Evolutionary conservation across 2,329 filamentous ascomycete genomes (phyloP).

Genomic region (Aschersonia sp.): DNA sequence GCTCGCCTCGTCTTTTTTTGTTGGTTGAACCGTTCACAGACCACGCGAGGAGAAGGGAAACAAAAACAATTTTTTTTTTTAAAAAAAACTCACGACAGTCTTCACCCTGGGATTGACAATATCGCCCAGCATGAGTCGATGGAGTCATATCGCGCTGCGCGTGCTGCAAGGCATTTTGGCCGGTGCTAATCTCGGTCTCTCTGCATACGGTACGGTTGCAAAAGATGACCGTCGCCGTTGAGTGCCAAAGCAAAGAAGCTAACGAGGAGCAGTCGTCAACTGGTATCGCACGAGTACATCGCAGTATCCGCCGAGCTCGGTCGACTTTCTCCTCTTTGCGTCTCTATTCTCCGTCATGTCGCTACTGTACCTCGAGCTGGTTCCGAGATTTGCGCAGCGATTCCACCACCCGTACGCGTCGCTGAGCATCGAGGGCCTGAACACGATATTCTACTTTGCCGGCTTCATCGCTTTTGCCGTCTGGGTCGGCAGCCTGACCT

Average conservation of each 20-base stretch:
- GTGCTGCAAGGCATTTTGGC: constrained; percentile 8
- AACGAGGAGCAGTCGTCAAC: constrained; percentile 32
- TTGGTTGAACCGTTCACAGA: too few relatives aligned
- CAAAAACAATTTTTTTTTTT: too few relatives aligned
- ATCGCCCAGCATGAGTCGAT: constrained; percentile 6
- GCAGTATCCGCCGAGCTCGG: constrained; percentile 35
- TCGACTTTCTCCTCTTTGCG: constrained; percentile 43
- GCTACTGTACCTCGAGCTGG: constrained; percentile 35
- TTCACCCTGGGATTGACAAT: neutral
- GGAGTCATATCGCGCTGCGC: constrained; percentile 5
- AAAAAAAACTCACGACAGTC: neutral
- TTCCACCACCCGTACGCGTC: constrained; percentile 33
- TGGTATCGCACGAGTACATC: constrained; percentile 44
- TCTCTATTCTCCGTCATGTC: constrained; percentile 40
- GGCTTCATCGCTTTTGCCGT: constrained; percentile 44
- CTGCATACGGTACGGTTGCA: constrained; percentile 8
- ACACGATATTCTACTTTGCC: constrained; percentile 41
- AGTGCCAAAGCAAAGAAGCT: neutral
- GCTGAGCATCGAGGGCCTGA: constrained; percentile 34
- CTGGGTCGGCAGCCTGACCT: constrained; percentile 39
- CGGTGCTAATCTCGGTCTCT: constrained; percentile 6
- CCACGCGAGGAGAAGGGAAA: too few relatives aligned
- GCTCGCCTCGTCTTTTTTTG: too few relatives aligned
- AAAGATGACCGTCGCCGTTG: neutral
- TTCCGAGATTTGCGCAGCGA: constrained; percentile 28